Evolutionary conservation across 176 grass and related monocot species (phyloP), one percentile per base, ranked within the genome.

Genomic region (Saccharum officinarum): DNA sequence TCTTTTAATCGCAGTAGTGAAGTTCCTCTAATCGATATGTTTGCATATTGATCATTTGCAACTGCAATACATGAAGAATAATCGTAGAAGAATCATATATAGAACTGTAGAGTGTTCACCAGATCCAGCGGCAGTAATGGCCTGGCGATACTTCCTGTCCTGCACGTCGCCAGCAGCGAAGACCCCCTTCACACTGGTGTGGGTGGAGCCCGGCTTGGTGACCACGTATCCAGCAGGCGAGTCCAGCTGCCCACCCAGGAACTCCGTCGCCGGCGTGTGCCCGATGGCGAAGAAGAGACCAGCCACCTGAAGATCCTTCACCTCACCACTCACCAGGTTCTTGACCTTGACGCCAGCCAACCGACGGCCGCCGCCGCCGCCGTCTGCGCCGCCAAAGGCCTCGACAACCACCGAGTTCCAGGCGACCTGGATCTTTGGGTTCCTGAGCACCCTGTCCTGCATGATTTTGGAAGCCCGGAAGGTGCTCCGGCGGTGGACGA

Each of bases 381-480:
- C 87, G 0, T 71, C 79, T 4, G 45, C 89, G 18, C 80, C 69
- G 20, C 91, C 88, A 36, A 91, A 96, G 15, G 93, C 97, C 86
- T 96, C 97, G 23, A 94, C 90, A 16, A 99, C 90, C 78, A 84
- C 89, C 52, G 93, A 96, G 71, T 96, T 91, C 93, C 93, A 92
- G 6, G 94, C 26, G 26, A 99, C 89, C 68, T 95, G 76, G 84
- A 99, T 99, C 84, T 96, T 96, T 3, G 97, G 97, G 64, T 99
- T 99, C 0, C n/a, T 65, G 30, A 99, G 81, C 3, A 90, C 92
- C 86, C 92, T 86, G 8, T 84, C 93, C 89, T 99, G 97, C 97
- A 99, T 92, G 82, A 98, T 95, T 79, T 94, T 99, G 75, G 97
- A 99, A 25, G 97, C 97, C 13, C 90, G 81, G 91, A 99, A 99